Evolutionary conservation across 2,329 filamentous ascomycete genomes (phyloP).

Genomic region (Penicillium sumatraense): DNA sequence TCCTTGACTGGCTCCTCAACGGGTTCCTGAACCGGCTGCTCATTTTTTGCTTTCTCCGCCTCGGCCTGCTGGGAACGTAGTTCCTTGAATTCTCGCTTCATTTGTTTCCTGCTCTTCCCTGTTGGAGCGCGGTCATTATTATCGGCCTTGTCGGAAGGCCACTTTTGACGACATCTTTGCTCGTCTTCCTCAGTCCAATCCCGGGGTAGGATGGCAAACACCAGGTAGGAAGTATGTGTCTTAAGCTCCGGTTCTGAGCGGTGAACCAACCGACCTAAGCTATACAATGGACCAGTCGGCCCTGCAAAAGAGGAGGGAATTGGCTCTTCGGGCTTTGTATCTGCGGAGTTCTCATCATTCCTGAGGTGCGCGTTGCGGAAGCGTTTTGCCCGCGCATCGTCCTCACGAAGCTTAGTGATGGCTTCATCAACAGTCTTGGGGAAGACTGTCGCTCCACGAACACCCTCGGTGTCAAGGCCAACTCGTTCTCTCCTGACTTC

Average conservation of each 20-base stretch:
- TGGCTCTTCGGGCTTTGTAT: slow-evolving; percentile 30
- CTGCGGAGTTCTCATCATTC: slow-evolving; percentile 21
- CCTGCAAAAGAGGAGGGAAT: slow-evolving; percentile 8
- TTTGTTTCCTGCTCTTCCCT: slow-evolving; percentile 44
- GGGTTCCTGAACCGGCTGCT: slow-evolving; percentile 3
- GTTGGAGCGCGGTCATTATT: slow-evolving; percentile 26
- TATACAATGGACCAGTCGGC: slow-evolving; percentile 59
- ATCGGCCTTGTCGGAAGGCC: slow-evolving; percentile 63
- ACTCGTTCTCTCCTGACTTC: slow-evolving; percentile 82
- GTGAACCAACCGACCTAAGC: slow-evolving; percentile 78
- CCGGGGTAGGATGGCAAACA: slow-evolving; percentile 87
- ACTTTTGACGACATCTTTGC: slow-evolving; percentile 65
- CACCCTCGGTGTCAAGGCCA: slow-evolving; percentile 71
- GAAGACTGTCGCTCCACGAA: slow-evolving; percentile 68
- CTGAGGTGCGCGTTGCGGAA: slow-evolving; percentile 58
- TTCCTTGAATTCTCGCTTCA: slow-evolving; percentile 52
- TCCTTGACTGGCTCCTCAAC: slow-evolving; percentile 2
- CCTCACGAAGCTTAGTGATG: slow-evolving; percentile 70
- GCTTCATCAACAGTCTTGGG: slow-evolving; percentile 77
- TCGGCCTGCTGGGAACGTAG: slow-evolving; percentile 37
- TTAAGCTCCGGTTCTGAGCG: slow-evolving; percentile 87
- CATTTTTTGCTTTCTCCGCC: slow-evolving; percentile 13
- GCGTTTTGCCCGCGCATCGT: slow-evolving; percentile 70
- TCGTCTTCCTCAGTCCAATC: slow-evolving; percentile 88
- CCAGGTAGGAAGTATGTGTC: slow-evolving; percentile 95